Evolutionary conservation across 2,329 filamentous ascomycete species (phyloP).

Genomic region (Paracoccidioides brasiliensis): DNA sequence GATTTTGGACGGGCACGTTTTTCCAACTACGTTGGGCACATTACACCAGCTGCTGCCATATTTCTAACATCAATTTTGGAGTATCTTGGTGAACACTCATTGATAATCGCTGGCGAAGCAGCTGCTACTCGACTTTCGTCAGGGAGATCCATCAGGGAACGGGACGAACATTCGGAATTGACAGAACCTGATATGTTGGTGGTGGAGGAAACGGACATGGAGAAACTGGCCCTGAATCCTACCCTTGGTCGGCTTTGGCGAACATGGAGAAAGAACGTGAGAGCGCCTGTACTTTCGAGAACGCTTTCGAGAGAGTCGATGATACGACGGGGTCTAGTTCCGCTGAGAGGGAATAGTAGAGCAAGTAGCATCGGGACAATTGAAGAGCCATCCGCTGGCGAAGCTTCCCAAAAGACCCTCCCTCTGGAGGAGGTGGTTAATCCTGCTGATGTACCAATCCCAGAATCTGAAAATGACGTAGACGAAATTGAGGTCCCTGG

Average conservation of each 20-base stretch:
- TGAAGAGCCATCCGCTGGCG: conserved; percentile 18
- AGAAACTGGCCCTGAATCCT: conserved; percentile 79
- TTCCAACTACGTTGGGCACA: conserved; percentile 45
- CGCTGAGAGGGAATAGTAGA: conserved; percentile 18
- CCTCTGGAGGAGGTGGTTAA: conserved; percentile 20
- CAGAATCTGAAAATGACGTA: conserved; percentile 53
- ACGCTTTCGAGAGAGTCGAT: conserved; percentile 32
- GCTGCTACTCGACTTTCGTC: conserved; percentile 50
- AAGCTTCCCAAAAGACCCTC: conserved; percentile 6
- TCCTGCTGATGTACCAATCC: conserved; percentile 54
- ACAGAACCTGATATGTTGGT: conserved; percentile 42
- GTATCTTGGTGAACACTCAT: conserved; percentile 79
- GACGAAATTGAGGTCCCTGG: conserved; percentile 71
- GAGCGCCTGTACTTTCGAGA: conserved; percentile 24
- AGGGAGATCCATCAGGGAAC: conserved; percentile 21
- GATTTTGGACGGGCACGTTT: conserved; percentile 43
- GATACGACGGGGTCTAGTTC: conserved; percentile 17
- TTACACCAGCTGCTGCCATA: conserved; percentile 86
- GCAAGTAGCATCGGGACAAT: conserved; percentile 27
- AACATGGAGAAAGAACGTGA: conserved; percentile 72
- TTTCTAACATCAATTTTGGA: conserved; percentile 92
- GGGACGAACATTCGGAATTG: conserved; percentile 35
- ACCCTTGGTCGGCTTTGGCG: conserved; percentile 84
- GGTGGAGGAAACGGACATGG: conserved; percentile 86
- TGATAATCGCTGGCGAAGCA: conserved; percentile 77